Evolutionary conservation across 345 rosid genomes (phyloP).

Genomic region (Schrenkiella parvula): DNA sequence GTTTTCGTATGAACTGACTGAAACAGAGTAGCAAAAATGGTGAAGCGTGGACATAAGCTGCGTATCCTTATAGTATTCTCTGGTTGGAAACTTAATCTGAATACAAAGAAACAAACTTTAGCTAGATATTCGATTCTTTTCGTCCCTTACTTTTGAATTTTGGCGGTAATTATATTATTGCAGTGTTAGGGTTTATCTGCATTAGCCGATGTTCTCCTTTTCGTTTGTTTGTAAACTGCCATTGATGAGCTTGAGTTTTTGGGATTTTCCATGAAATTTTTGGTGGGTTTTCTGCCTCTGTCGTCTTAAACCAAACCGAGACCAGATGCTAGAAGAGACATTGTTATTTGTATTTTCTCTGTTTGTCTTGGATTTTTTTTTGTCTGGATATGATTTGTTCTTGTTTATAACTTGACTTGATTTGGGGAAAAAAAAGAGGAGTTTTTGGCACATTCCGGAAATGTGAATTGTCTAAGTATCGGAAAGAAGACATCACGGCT

Average conservation of each 20-base stretch:
- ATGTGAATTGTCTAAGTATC: constrained; percentile 78
- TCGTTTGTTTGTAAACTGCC: background rate
- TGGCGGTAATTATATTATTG: background rate
- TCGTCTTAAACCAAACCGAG: background rate
- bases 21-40: constrained; percentile 40
- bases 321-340: background rate
- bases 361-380: background rate
- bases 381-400: background rate
- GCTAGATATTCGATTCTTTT: background rate
- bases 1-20: background rate
- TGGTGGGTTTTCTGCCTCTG: background rate
- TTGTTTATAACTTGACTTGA: constrained; percentile 46
- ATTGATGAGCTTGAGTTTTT: background rate
- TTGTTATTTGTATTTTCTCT: background rate
- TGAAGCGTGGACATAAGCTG: constrained; percentile 94
- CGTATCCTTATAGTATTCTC: constrained; percentile 64
- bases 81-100: background rate
- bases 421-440: constrained; percentile 58
- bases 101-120: background rate
- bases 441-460: constrained; percentile 83
- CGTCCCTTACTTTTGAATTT: background rate
- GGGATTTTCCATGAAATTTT: background rate
- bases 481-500: constrained; percentile 81
- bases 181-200: background rate
- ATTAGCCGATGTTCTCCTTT: background rate